phyloP scores from a whole-genome alignment of 306 rosid genomes.

The Cucurbita pepo region DNA sequence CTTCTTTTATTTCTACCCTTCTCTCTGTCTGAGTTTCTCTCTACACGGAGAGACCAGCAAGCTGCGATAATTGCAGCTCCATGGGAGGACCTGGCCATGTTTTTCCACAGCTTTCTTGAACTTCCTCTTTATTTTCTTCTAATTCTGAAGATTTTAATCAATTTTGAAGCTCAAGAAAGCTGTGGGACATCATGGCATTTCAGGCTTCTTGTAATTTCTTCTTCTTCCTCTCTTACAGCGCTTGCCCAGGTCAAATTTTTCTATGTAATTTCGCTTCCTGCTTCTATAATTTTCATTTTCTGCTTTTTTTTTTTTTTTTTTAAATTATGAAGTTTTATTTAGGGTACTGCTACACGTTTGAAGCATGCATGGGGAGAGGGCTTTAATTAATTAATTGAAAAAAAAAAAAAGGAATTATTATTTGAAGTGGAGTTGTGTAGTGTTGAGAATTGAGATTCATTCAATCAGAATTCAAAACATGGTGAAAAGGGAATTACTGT shows the following conservation, averaged over 20 bases:
- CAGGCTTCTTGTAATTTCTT: neutral
- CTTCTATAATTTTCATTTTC: neutral
- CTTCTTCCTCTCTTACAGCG: neutral
- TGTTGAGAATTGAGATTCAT: neutral
- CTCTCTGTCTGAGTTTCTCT: neutral
- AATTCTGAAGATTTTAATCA: neutral
- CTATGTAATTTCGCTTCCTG: neutral
- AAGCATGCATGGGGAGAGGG: neutral
- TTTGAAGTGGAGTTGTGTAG: no score
- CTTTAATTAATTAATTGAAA: neutral
- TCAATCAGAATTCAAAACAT: neutral
- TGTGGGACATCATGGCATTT: constrained; percentile 54
- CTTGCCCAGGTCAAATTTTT: neutral
- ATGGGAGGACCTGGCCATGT: constrained; percentile 48
- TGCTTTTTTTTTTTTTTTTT: neutral
- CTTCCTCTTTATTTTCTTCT: constrained; percentile 15
- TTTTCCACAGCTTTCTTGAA: constrained; percentile 99
- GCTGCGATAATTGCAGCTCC: neutral
- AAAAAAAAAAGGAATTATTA: no score
- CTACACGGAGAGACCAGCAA: neutral
- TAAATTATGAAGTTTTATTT: neutral
- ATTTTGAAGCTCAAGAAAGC: constrained; percentile 94
- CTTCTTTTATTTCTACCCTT: neutral
- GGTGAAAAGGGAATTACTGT: constrained; percentile 16
- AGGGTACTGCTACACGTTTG: neutral